Conservation (phyloP, 768 basidiomycete species). For the Tylopilus balloui region DNA sequence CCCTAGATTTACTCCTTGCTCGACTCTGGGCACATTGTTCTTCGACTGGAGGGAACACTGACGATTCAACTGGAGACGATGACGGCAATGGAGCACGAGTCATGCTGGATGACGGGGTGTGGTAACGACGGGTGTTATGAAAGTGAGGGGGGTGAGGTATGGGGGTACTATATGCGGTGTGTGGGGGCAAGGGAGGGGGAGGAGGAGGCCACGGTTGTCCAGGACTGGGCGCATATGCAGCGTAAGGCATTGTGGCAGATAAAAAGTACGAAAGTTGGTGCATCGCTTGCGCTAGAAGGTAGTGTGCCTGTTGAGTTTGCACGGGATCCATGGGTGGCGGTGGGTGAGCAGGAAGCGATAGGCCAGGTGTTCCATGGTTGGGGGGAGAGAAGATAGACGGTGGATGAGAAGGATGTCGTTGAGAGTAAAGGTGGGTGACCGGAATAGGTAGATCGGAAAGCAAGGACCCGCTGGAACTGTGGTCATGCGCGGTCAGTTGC, state of each 20-base stretch:
- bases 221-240: slow-evolving; percentile 14
- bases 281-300: slow-evolving; percentile 37
- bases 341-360: slow-evolving; percentile 28
- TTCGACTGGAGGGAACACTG: slow-evolving; percentile 35
- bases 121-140: slow-evolving; percentile 19
- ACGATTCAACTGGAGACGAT: slow-evolving; percentile 42
- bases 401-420: slow-evolving; percentile 17
- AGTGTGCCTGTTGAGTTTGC: slow-evolving; percentile 37
- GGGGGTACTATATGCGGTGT: slow-evolving; percentile 5
- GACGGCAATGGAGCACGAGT: slow-evolving; percentile 50
- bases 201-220: slow-evolving; percentile 22
- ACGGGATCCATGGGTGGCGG: slow-evolving; percentile 25
- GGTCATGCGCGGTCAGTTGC: background rate
- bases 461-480: background rate
- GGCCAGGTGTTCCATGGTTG: slow-evolving; percentile 10
- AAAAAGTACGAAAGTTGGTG: slow-evolving; percentile 39
- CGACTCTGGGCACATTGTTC: slow-evolving; percentile 36
- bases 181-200: slow-evolving; percentile 3
- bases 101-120: slow-evolving; percentile 37
- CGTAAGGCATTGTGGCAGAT: slow-evolving; percentile 28
- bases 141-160: slow-evolving; percentile 13
- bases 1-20: slow-evolving; percentile 48
- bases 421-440: slow-evolving; percentile 21
- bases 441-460: slow-evolving; percentile 15
- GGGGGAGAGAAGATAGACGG: slow-evolving; percentile 16